Base-by-base conservation (phyloP, 306 rosid genomes). In the Prosopis cineraria region DNA sequence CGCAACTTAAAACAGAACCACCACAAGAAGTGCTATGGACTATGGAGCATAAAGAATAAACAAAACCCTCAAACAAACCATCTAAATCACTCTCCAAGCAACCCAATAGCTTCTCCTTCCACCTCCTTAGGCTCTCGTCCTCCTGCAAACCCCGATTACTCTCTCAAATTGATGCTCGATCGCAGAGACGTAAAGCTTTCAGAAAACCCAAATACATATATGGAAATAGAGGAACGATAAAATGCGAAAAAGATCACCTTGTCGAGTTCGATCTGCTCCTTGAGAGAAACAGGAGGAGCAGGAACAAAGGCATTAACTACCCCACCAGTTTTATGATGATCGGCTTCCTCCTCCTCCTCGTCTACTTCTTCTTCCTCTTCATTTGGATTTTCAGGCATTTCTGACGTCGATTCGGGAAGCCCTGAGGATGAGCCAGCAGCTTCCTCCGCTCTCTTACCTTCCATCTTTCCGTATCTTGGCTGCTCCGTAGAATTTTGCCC, bases 31-130 rank as follows among this genome's bases (percentile, higher is more conserved):
- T 45, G 45, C 8, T 7, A 39, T 10, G 20, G 11, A 50, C 11
- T 1, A 8, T 37, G 36, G 63, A 62, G 33, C 40, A 86, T 70
- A 66, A 60, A 59, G 33, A 45, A 85, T 67, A 48, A 78, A 44
- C 70, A 82, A 69, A 74, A 6, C 41, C 81, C 20, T 20, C 33
- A 72, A 68, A 87, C 89, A 74, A 81, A 95, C 98, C 97, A 80
- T 84, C 84, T 53, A 91, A 67, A 84, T 94, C 97, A 41, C 87
- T 88, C 82, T 92, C 98, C 87, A 91, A 84, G 87, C 88, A 89
- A 82, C 98, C 98, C 68, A 95, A 88, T 77, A 95, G 88, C 90
- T 92, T 89, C 89, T 95, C 98, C 85, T 95, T 95, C 98, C 98
- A 95, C 89, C 97, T 92, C 84, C 98, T 88, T 45, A 95, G 88